Evolutionary conservation across 345 rosid species (phyloP).

Genomic region (Raphanus sativus): DNA sequence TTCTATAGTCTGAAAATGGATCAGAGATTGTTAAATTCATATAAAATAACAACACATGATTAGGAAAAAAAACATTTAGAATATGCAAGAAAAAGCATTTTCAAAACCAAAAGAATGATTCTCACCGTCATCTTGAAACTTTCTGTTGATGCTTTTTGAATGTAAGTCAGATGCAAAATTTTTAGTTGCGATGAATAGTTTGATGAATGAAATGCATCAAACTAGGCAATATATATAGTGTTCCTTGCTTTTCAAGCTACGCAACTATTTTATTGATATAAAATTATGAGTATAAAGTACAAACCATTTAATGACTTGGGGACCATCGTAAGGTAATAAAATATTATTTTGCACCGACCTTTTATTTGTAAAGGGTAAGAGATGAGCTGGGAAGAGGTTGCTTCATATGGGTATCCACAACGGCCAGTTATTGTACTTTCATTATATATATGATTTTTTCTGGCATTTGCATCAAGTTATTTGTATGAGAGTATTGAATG

Average conservation of each 20-base stretch:
- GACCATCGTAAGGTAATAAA: neutral
- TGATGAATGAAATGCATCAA: conserved; percentile 26
- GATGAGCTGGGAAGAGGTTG: conserved; percentile 19
- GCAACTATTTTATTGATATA: neutral
- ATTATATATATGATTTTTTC: neutral
- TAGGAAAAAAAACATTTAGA: neutral
- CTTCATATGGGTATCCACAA: conserved; percentile 34
- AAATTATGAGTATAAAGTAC: neutral
- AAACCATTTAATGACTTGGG: conserved; percentile 5
- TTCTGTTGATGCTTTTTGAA: conserved; percentile 16
- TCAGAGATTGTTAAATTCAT: neutral
- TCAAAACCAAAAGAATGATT: neutral
- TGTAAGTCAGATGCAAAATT: neutral
- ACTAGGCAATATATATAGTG: conserved; percentile 24
- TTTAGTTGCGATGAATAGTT: conserved; percentile 12
- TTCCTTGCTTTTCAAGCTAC: conserved; percentile 16
- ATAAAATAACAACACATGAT: neutral
- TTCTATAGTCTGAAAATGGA: conserved; percentile 55
- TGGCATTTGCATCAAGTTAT: neutral
- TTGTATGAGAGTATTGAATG: no score
- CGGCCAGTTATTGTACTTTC: conserved; percentile 17
- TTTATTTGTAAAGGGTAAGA: conserved; percentile 22
- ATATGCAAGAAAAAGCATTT: neutral
- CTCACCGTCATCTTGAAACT: conserved; percentile 39
- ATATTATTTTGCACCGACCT: conserved; percentile 37